Evolutionary conservation across 306 rosid species (phyloP).

Genomic region (Rosa persica): DNA sequence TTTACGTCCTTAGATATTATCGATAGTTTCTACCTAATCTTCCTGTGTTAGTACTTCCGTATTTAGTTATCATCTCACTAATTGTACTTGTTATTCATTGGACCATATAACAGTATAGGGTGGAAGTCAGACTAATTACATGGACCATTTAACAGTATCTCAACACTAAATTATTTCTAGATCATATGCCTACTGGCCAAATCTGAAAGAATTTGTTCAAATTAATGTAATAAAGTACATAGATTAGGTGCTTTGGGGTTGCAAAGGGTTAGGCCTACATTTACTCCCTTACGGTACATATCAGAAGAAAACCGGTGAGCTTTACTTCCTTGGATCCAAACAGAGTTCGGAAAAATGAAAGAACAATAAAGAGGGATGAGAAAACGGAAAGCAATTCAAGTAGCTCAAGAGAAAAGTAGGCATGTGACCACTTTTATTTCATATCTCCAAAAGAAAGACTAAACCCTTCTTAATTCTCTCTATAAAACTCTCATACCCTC

Average conservation of each 20-base stretch:
- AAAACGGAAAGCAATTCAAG: background rate
- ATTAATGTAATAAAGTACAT: constrained; percentile 13
- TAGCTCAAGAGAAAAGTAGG: background rate
- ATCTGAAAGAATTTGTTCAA: background rate
- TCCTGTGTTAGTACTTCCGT: background rate
- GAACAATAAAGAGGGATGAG: background rate
- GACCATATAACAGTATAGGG: background rate
- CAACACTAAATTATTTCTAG: background rate
- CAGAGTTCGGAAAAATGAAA: background rate
- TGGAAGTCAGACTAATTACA: background rate
- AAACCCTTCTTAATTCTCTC: background rate
- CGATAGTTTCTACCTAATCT: background rate
- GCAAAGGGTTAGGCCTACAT: constrained; percentile 7
- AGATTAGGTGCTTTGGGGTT: background rate
- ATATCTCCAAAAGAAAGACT: background rate
- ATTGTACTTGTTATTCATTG: background rate
- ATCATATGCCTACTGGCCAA: constrained; percentile 7
- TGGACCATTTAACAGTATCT: background rate
- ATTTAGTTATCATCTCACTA: background rate
- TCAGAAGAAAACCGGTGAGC: background rate
- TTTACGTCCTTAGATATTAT: background rate
- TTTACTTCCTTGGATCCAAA: background rate
- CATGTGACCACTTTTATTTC: constrained; percentile 11
- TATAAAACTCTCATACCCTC: constrained; percentile 13
- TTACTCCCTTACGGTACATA: background rate